Base-by-base conservation (phyloP, 140 eudicot genomes). In the Oenanthe javanica region DNA sequence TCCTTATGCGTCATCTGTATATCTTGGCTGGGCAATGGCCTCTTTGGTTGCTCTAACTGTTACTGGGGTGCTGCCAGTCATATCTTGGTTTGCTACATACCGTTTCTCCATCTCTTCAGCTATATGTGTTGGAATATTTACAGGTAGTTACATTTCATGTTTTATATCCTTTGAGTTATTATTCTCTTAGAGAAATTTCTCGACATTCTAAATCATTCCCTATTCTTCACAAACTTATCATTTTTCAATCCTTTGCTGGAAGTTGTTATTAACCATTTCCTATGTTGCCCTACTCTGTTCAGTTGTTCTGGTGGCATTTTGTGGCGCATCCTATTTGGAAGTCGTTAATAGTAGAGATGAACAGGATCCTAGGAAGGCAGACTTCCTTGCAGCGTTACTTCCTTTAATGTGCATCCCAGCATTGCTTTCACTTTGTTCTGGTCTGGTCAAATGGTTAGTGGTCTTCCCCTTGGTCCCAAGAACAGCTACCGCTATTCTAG, bases 21-120 rank as follows among this genome's bases (percentile, higher is more conserved):
- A 93, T 80, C 83, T 96, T 49, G 99, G 98, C 52, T 96, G 99
- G 99, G 98, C 98, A 76, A 88, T 96, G 91, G 99, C 99, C 84
- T 88, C 94, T 74, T 90, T 90, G 72, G 87, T 96, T 79, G 96
- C 98, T 77, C 86, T 96, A 54, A 46, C 86, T 45, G 96, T 91
- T 77, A 91, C 97, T 1, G 99, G 99, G 55, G 91, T 93, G 80
- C 96, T 96, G 82, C 98, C 99, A 31, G 90, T 96, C 63, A 88
- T 90, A 55, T 96, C 99, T 46, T 96, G 99, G 99, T 96, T 96
- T 83, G 97, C 98, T 15, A 96, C 98, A 9, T 96, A 96, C 47
- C 91, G 97, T 36, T 96, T 96, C 83, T 87, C 97, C 61, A 81
- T 87, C 64, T 96, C 97, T 54, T 93, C 99, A 48, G 99, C 98